Evolutionary conservation across 352 stramenopile genomes (phyloP).

Genomic region (Paralagenidium karlingii): DNA sequence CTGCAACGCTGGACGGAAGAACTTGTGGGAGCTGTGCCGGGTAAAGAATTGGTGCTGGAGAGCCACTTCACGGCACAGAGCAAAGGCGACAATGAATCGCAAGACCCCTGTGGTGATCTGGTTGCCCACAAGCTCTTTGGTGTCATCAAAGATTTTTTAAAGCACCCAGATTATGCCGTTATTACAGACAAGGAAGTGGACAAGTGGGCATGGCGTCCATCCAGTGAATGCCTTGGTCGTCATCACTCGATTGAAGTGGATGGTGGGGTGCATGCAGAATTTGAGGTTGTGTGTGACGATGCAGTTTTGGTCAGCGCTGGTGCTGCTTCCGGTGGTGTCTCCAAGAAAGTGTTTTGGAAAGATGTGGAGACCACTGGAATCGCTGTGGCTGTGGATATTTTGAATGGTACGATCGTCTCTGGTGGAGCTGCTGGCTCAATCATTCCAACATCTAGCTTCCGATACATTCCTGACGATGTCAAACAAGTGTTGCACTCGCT

Average conservation of each 20-base stretch:
- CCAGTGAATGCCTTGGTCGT: slow-evolving; percentile 6
- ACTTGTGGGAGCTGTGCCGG: no score
- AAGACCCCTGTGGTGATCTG: slow-evolving; percentile 8
- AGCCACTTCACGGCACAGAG: slow-evolving; percentile 10
- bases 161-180: slow-evolving; percentile 7
- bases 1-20: no score
- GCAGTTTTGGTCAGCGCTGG: slow-evolving; percentile 8
- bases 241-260: slow-evolving; percentile 15
- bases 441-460: slow-evolving; percentile 7
- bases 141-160: slow-evolving; percentile 9
- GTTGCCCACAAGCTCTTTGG: slow-evolving; percentile 11
- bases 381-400: slow-evolving; percentile 9
- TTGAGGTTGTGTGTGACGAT: slow-evolving; percentile 8
- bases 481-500: slow-evolving; percentile 6
- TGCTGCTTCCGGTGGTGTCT: slow-evolving; percentile 7
- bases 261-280: slow-evolving; percentile 14
- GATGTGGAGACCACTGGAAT: slow-evolving; percentile 12
- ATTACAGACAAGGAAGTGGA: slow-evolving; percentile 4
- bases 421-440: slow-evolving; percentile 7
- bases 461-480: slow-evolving; percentile 9
- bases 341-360: slow-evolving; percentile 12
- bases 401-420: slow-evolving; percentile 6
- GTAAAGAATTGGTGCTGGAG: slow-evolving; percentile 3
- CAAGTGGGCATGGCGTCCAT: slow-evolving; percentile 13
- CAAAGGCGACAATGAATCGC: slow-evolving; percentile 5